Conservation (phyloP, 192 early-diverging fungal species). For the Linnemannia exigua region DNA sequence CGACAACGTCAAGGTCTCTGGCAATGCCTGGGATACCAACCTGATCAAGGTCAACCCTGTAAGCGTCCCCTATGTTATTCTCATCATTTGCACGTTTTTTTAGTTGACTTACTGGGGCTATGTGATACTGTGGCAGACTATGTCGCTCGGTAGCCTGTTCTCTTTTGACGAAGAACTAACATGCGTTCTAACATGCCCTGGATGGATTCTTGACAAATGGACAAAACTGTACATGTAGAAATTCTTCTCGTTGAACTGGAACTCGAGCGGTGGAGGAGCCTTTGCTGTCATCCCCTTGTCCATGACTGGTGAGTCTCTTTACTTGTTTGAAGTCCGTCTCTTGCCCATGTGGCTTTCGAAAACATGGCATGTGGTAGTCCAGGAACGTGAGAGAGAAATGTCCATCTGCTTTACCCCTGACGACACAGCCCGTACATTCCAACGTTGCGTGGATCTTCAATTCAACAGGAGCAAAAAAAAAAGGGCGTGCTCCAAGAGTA, state of each 20-base stretch:
- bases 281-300: conserved; percentile 94
- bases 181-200: not conserved
- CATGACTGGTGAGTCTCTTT: conserved; percentile 65
- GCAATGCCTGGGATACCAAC: conserved; percentile 98
- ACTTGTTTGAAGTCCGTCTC: not conserved
- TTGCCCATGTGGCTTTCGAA: not conserved
- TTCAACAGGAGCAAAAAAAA: not conserved
- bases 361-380: not conserved
- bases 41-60: conserved; percentile 95
- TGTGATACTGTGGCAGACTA: not conserved
- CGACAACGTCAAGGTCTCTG: conserved; percentile 92
- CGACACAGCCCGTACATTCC: not conserved
- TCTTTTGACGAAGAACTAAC: too few relatives aligned
- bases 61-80: conserved; percentile 32
- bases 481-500: not conserved
- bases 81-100: not conserved
- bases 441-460: not conserved
- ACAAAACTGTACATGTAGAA: conserved; percentile 51
- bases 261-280: conserved; percentile 90
- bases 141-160: not conserved
- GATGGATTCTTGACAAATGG: not conserved
- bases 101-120: not conserved
- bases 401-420: not conserved
- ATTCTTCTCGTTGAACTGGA: conserved; percentile 87
- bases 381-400: conserved; percentile 20